These are phyloP conservation scores for Trichoderma virens DNA, from an alignment of 495 filamentous ascomycete species.

Conservation along the genomic window DNA sequence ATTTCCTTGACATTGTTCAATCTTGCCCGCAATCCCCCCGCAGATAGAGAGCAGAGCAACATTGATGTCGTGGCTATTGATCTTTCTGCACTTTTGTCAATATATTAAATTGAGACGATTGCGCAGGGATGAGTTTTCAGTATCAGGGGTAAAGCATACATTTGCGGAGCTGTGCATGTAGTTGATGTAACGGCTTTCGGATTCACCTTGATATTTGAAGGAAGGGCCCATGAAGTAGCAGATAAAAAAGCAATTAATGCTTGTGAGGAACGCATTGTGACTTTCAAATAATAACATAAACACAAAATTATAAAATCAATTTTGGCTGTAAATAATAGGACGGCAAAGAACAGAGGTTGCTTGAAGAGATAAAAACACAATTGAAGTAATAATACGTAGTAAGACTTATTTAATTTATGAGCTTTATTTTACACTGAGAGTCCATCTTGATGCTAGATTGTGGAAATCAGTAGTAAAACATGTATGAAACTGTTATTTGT, in stretches of 20 bases:
- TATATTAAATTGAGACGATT: not conserved
- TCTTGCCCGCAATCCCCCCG: not conserved
- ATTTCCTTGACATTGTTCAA: not conserved
- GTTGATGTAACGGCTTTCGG: not conserved
- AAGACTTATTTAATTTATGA: not conserved
- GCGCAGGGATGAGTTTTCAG: not conserved
- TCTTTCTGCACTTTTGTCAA: not conserved
- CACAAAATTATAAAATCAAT: not conserved
- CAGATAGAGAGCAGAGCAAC: not conserved
- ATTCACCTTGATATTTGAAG: not conserved
- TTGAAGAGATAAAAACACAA: not conserved
- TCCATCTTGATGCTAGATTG: not conserved
- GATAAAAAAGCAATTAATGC: not conserved
- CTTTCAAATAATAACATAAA: not conserved
- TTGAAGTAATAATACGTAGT: not conserved
- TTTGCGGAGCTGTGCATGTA: not conserved
- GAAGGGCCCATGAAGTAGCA: not conserved
- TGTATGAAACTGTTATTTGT: not conserved
- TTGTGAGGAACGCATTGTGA: not conserved
- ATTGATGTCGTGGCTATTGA: not conserved
- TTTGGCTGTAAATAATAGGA: not conserved
- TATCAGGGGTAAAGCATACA: not conserved
- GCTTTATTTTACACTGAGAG: not conserved
- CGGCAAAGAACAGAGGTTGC: not conserved
- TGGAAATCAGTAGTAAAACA: not conserved